Evolutionary conservation across 257 asterid genomes (phyloP).

Genomic region (Ocimum tenuiflorum): DNA sequence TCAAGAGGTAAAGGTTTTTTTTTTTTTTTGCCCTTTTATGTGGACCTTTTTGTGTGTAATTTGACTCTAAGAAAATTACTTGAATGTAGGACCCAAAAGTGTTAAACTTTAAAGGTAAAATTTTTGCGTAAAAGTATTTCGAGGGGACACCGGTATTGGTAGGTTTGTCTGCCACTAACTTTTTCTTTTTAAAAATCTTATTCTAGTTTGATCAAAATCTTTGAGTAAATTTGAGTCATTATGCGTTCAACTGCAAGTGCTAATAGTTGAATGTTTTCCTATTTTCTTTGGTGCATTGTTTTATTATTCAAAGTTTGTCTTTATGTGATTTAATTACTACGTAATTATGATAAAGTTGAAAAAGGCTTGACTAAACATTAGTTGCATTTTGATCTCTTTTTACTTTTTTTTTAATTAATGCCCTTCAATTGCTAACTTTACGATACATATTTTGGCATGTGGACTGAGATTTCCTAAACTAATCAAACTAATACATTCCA

Average conservation of each 20-base stretch:
- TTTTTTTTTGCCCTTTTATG: too few relatives aligned
- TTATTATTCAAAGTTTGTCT: slow-evolving; percentile 8
- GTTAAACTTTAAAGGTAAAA: slow-evolving; percentile 4
- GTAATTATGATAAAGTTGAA: slow-evolving; percentile 13
- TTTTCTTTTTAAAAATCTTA: background rate
- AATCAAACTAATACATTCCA: background rate
- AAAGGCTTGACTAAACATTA: background rate
- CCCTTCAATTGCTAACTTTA: background rate
- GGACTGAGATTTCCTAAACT: background rate
- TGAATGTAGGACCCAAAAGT: background rate
- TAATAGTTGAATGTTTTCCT: background rate
- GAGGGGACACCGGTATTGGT: slow-evolving; percentile 4
- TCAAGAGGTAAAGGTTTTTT: background rate
- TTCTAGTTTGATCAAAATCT: background rate
- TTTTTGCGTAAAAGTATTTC: background rate
- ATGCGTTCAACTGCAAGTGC: background rate
- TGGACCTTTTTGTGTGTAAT: background rate
- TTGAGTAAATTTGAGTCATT: background rate
- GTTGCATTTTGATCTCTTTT: background rate
- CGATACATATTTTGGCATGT: background rate
- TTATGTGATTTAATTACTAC: slow-evolving; percentile 5
- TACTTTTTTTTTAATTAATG: background rate
- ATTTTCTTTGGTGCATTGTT: slow-evolving; percentile 2
- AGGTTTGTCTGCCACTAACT: slow-evolving; percentile 23
- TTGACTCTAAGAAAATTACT: background rate